phyloP scores from a whole-genome alignment of 2,329 filamentous ascomycete genomes.

The Didymella segeticola region DNA sequence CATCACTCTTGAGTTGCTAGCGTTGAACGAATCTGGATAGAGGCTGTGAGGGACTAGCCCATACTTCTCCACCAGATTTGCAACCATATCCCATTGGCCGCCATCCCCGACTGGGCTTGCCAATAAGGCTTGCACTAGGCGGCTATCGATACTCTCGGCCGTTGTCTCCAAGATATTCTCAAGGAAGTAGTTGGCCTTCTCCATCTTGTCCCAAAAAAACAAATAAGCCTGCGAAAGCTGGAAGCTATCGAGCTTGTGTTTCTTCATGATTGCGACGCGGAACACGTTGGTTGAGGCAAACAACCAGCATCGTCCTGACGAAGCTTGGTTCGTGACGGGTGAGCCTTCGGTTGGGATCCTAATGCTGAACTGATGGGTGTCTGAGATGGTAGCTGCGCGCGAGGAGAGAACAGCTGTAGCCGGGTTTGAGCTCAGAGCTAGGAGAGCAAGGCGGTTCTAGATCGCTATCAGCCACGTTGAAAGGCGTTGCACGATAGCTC shows the following conservation, averaged over 20 bases:
- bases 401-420: constrained; percentile 71
- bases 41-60: constrained; percentile 82
- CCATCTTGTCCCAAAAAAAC: constrained; percentile 94
- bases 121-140: constrained; percentile 75
- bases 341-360: constrained; percentile 81
- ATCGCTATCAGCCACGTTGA: not conserved
- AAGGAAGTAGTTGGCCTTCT: constrained; percentile 89
- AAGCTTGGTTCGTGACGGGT: constrained; percentile 84
- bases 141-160: constrained; percentile 71
- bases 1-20: constrained; percentile 72
- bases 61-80: constrained; percentile 85
- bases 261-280: constrained; percentile 85
- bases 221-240: constrained; percentile 88
- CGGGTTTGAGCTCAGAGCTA: constrained; percentile 72
- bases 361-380: constrained; percentile 83
- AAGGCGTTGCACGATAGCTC: not conserved
- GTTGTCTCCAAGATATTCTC: constrained; percentile 82
- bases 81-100: constrained; percentile 92
- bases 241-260: constrained; percentile 77
- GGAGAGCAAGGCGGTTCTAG: constrained; percentile 75
- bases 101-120: constrained; percentile 76
- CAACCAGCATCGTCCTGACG: constrained; percentile 86
- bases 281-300: constrained; percentile 93
- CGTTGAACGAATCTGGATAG: constrained; percentile 84
- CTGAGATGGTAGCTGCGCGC: constrained; percentile 66